A percentile compares a stretch with the other conserved stretches of the same genome.
phyloP scores from a whole-genome alignment of 805 yeast species.

The Brettanomyces anomalus region DNA sequence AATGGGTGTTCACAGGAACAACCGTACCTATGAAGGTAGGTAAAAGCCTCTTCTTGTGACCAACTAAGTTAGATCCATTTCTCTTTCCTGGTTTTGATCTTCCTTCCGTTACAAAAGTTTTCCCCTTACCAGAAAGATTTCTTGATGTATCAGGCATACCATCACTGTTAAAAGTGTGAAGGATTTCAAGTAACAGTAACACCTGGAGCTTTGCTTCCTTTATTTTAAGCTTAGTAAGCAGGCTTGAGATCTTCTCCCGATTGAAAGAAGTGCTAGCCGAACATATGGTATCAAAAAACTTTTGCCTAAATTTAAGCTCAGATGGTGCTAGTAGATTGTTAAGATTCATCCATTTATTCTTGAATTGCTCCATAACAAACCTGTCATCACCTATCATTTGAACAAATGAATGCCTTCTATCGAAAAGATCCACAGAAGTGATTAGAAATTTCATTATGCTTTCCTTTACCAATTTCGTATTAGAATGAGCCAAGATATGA shows the following conservation, averaged over 20 bases:
- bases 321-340: slow-evolving; percentile 1
- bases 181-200: slow-evolving; percentile 18
- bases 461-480: slow-evolving; percentile 12
- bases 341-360: background rate
- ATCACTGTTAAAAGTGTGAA: slow-evolving; percentile 9
- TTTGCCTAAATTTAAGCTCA: slow-evolving; percentile 1
- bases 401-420: slow-evolving; percentile 9
- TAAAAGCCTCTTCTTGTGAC: slow-evolving; percentile 23
- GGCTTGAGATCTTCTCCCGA: background rate
- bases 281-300: slow-evolving; percentile 2
- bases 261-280: background rate
- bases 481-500: slow-evolving; percentile 18
- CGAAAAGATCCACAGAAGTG: slow-evolving; percentile 13
- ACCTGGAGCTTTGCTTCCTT: slow-evolving; percentile 25
- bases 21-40: slow-evolving; percentile 27
- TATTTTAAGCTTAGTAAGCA: slow-evolving; percentile 11
- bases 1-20: slow-evolving; percentile 13
- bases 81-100: slow-evolving; percentile 1
- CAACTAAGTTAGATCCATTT: slow-evolving; percentile 13
- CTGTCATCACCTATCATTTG: background rate
- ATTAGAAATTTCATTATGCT: slow-evolving; percentile 14
- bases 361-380: background rate
- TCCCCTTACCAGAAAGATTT: background rate
- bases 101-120: background rate
- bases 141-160: background rate